These are phyloP conservation scores for Cercospora zeae-maydis DNA, from an alignment of 2,329 filamentous ascomycete genomes.

Conservation along the genomic window DNA sequence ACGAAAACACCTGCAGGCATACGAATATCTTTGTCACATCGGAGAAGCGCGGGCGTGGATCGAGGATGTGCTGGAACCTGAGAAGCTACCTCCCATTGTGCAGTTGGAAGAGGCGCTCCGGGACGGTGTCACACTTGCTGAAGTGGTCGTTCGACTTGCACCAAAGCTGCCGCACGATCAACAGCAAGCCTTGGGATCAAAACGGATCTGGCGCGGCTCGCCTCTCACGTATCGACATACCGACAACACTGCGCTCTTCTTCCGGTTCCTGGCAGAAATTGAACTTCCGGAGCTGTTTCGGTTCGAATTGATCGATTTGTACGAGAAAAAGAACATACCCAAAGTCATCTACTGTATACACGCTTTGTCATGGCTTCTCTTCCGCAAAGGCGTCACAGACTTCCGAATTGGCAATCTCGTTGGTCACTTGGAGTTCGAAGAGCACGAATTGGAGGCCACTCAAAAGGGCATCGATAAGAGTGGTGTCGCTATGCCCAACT, in stretches of 20 bases:
- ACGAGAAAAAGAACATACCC: slow-evolving; percentile 99
- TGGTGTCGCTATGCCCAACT: slow-evolving; percentile 93
- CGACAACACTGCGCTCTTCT: slow-evolving; percentile 96
- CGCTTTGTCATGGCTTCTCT: slow-evolving; percentile 94
- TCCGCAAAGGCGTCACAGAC: slow-evolving; percentile 87
- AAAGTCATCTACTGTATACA: slow-evolving; percentile 99
- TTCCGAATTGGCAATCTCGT: slow-evolving; percentile 97
- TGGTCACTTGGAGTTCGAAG: slow-evolving; percentile 93
- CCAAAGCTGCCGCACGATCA: slow-evolving; percentile 61
- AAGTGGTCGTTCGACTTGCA: slow-evolving; percentile 85
- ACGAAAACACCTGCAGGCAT: slow-evolving; percentile 90
- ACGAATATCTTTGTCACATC: slow-evolving; percentile 98
- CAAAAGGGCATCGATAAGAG: slow-evolving; percentile 96
- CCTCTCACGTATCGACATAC: slow-evolving; percentile 92
- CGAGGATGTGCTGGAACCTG: slow-evolving; percentile 75
- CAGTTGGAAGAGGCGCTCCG: slow-evolving; percentile 88
- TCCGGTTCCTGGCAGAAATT: slow-evolving; percentile 85
- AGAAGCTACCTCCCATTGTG: slow-evolving; percentile 84
- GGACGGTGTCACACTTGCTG: slow-evolving; percentile 89
- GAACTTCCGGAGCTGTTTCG: slow-evolving; percentile 92
- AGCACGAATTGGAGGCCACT: slow-evolving; percentile 94
- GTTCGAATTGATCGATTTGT: slow-evolving; percentile 94
- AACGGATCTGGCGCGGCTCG: slow-evolving; percentile 77
- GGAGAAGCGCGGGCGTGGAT: slow-evolving; percentile 99
- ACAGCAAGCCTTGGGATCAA: slow-evolving; percentile 31